Evolutionary conservation across 2,329 filamentous ascomycete genomes (phyloP), one percentile per base, ranked within the genome.

Genomic region (Pseudocercospora pini-densiflorae): DNA sequence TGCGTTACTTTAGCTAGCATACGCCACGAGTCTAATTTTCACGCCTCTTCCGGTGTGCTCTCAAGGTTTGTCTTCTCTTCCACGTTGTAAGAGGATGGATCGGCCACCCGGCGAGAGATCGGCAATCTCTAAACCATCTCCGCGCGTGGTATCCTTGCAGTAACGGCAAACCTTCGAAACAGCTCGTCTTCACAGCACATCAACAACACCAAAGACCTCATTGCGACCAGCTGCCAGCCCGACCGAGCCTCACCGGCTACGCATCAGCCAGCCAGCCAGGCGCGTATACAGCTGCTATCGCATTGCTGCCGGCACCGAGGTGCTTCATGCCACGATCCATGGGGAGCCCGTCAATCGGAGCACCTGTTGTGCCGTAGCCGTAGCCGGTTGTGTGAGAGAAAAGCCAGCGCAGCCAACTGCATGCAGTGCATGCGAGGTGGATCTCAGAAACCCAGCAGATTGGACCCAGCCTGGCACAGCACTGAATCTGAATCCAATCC

Each of bases 381-480:
- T 59, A 53, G 51, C 49, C 57, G 40, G 36, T 8, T 36, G 16
- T n/a, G 12, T 40, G 19, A 21, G 29, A 53, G 59, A 31, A 36
- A 10, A 40, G 36, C 29, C 29, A 33, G 29, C 43, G 43, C 43
- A 60, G 29, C n/a, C 47, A 23, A 49, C 47, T 53, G 63, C 58
- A 59, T 58, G 53, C 64, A 49, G 33, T 53, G 63, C 58, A 59
- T 58, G 53, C 64, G 62, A 61, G 43, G 54, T 66, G 64, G 31
- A 63, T 59, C 59, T 55, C 53, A 57, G 47, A 58, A 40, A 58
- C 63, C 58, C 63, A 55, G 63, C 24, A 53, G 58, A 61, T 61
- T 61, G 63, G 63, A 45, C 23, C 27, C 57, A n/a, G 49, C 49
- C 47, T 43, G 47, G 19, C 53, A 33, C 43, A 55, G 45, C 55